Percentiles rank a stretch among this genome's conserved stretches.
These are phyloP conservation scores for Calonectria crousiana DNA, from an alignment of 2,329 filamentous ascomycete genomes.

Conservation along the genomic window DNA sequence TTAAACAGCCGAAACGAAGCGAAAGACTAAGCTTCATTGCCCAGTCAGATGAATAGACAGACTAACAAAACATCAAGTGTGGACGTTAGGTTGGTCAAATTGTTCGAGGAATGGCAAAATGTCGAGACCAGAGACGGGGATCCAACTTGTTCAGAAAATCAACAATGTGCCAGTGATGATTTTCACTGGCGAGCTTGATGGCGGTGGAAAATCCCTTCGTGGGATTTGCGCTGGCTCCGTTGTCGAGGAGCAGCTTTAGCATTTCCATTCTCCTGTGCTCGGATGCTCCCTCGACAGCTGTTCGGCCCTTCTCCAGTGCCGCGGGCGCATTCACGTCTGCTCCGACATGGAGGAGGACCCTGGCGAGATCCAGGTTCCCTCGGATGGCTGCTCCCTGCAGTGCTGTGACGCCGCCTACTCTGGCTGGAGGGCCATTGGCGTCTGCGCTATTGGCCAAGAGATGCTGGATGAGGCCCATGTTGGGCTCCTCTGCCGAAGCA, in stretches of 20 bases:
- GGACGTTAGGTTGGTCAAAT: background rate
- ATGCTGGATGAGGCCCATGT: background rate
- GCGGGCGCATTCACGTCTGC: background rate
- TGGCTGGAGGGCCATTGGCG: slow-evolving; percentile 4
- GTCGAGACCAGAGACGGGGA: background rate
- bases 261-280: slow-evolving; percentile 24
- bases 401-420: background rate
- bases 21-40: background rate
- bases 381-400: slow-evolving; percentile 3
- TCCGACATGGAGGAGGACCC: background rate
- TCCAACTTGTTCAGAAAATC: background rate
- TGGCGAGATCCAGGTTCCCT: background rate
- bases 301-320: background rate
- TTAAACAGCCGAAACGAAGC: background rate
- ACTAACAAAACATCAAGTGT: background rate
- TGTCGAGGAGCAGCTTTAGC: slow-evolving; percentile 7
- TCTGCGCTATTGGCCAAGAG: background rate
- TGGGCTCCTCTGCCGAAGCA: background rate
- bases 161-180: background rate
- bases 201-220: background rate
- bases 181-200: background rate
- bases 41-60: background rate
- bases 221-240: background rate
- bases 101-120: background rate
- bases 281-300: slow-evolving; percentile 8